phyloP scores from a whole-genome alignment of 805 yeast genomes.

The Barnettozyma salicaria region DNA sequence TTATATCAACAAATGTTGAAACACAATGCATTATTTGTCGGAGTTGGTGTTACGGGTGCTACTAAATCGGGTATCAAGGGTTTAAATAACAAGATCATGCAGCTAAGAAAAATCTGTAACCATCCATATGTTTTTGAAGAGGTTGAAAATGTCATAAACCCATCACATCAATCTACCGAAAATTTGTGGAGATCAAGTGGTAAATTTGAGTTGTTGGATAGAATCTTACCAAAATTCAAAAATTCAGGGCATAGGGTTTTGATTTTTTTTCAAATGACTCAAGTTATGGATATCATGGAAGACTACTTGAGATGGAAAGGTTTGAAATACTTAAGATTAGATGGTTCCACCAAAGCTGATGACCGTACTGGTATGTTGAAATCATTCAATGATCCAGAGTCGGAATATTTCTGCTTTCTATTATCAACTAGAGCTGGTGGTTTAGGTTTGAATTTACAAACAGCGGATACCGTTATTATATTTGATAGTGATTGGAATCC shows the following conservation, averaged over 20 bases:
- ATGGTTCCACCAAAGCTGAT: slow-evolving; percentile 80
- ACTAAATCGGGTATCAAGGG: slow-evolving; percentile 48
- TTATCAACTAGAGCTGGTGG: slow-evolving; percentile 89
- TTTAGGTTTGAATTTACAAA: slow-evolving; percentile 77
- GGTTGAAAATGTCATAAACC: slow-evolving; percentile 65
- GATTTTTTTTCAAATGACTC: slow-evolving; percentile 85
- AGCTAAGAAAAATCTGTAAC: slow-evolving; percentile 75
- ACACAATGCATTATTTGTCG: slow-evolving; percentile 61
- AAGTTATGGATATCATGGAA: slow-evolving; percentile 86
- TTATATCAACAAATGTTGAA: slow-evolving; percentile 75
- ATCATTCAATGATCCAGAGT: slow-evolving; percentile 65
- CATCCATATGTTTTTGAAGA: slow-evolving; percentile 87
- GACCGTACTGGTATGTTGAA: slow-evolving; percentile 74
- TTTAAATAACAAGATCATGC: slow-evolving; percentile 78
- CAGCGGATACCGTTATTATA: slow-evolving; percentile 82
- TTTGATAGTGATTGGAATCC: slow-evolving; percentile 92
- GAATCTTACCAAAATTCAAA: slow-evolving; percentile 69
- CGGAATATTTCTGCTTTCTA: slow-evolving; percentile 73
- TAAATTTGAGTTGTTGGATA: slow-evolving; percentile 71
- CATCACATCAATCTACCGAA: slow-evolving; percentile 55
- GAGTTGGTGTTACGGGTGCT: slow-evolving; percentile 49
- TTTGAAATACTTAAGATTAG: slow-evolving; percentile 68
- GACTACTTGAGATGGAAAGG: slow-evolving; percentile 64
- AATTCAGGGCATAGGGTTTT: slow-evolving; percentile 72
- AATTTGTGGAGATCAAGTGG: slow-evolving; percentile 73